Percentiles rank a stretch among this genome's conserved stretches.
phyloP scores from a whole-genome alignment of 1,284 basidiomycete species.

The Cryptococcus amylolentus region DNA sequence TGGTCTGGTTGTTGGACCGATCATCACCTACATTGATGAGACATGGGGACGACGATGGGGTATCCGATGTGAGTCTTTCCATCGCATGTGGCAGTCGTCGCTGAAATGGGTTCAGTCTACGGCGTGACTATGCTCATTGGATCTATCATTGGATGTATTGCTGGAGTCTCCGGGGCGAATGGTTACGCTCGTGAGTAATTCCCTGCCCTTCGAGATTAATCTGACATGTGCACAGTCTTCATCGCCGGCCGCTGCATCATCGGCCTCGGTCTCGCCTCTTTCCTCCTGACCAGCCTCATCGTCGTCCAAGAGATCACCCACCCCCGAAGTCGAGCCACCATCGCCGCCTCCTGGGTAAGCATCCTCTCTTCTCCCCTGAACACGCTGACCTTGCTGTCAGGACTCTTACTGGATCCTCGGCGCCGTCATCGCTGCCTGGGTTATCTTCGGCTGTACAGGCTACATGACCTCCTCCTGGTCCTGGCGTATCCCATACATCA shows the following conservation, averaged over 20 bases:
- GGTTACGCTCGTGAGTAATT: conserved; percentile 43
- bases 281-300: conserved; percentile 50
- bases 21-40: conserved; percentile 49
- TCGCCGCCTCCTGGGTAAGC: conserved; percentile 45
- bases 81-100: not conserved
- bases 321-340: conserved; percentile 36
- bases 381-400: conserved; percentile 6
- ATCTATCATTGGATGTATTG: conserved; percentile 44
- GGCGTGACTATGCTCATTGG: conserved; percentile 46
- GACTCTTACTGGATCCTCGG: conserved; percentile 48
- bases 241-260: conserved; percentile 44
- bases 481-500: conserved; percentile 49
- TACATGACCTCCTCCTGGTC: conserved; percentile 35
- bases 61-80: conserved; percentile 43
- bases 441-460: conserved; percentile 34
- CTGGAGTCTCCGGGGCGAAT: conserved; percentile 38
- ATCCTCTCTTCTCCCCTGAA: not conserved
- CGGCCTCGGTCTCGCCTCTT: conserved; percentile 49
- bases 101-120: conserved; percentile 37
- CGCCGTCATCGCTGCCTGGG: conserved; percentile 36
- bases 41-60: conserved; percentile 47
- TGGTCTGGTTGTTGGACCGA: conserved; percentile 46
- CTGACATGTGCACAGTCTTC: conserved; percentile 31
- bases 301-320: conserved; percentile 51
- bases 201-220: not conserved